phyloP scores from a whole-genome alignment of 2,329 filamentous ascomycete species.

The Aspergillus clavatus region DNA sequence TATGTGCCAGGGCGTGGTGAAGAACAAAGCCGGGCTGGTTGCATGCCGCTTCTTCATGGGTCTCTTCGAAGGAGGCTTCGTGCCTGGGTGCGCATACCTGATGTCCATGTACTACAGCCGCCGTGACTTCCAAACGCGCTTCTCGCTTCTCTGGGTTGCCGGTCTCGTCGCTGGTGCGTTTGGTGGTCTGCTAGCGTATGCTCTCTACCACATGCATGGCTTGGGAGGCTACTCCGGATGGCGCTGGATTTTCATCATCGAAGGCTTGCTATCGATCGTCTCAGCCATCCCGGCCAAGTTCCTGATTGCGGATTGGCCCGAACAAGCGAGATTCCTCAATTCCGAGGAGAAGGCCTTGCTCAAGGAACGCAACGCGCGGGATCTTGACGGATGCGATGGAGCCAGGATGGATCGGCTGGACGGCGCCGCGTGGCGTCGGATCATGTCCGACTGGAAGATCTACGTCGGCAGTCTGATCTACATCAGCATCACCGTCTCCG shows the following conservation, averaged over 20 bases:
- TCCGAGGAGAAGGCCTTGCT: conserved; percentile 24
- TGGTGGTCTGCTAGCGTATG: conserved; percentile 23
- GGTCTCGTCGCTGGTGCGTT: conserved; percentile 32
- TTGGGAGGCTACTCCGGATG: conserved; percentile 24
- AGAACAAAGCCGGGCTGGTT: conserved; percentile 25
- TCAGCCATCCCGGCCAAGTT: conserved; percentile 23
- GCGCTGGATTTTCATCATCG: conserved; percentile 37
- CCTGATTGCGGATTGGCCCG: conserved; percentile 30
- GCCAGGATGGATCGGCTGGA: conserved; percentile 29
- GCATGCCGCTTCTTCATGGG: conserved; percentile 31
- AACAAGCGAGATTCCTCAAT: conserved; percentile 29
- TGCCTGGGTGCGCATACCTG: conserved; percentile 31
- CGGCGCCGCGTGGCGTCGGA: conserved; percentile 21
- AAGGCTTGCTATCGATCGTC: conserved; percentile 30
- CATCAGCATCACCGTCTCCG: conserved; percentile 32
- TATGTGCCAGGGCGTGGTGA: conserved; percentile 29
- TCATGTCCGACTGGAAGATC: conserved; percentile 32
- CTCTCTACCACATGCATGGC: conserved; percentile 27
- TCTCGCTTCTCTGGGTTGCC: conserved; percentile 31
- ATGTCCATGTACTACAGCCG: conserved; percentile 34
- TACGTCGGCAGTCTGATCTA: conserved; percentile 30
- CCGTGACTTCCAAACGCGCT: conserved; percentile 36
- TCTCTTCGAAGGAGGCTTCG: conserved; percentile 33
- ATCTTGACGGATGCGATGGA: conserved; percentile 16
- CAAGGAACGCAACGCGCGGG: conserved; percentile 19